Evolutionary conservation across 305 asterid species (phyloP).

Genomic region (Fraxinus baroniana): DNA sequence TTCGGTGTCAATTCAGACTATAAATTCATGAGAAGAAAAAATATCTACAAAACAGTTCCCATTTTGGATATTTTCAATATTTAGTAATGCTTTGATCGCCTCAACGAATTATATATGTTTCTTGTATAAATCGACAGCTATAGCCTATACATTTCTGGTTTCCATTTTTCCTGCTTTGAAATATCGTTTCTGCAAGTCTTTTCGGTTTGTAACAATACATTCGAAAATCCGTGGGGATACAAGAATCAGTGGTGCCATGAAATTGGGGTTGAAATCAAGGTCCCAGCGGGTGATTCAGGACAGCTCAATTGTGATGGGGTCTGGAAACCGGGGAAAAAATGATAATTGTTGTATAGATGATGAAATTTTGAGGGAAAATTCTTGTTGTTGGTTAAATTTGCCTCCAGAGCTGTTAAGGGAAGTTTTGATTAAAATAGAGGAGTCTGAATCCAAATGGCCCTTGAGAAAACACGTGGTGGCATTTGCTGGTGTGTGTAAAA

Average conservation of each 20-base stretch:
- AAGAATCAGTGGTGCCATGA: constrained; percentile 32
- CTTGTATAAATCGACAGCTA: not conserved
- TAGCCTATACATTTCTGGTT: not conserved
- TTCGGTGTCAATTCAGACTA: not conserved
- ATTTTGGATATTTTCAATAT: not conserved
- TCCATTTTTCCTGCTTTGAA: not conserved
- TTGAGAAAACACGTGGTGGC: constrained; percentile 78
- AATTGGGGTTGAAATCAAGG: constrained; percentile 62
- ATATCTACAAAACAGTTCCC: not conserved
- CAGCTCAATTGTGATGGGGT: constrained; percentile 56
- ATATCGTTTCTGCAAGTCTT: constrained; percentile 2
- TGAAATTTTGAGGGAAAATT: constrained; percentile 30
- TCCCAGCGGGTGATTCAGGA: constrained; percentile 78
- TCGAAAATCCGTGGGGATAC: constrained; percentile 9
- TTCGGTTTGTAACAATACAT: constrained; percentile 5
- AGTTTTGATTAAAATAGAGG: constrained; percentile 65
- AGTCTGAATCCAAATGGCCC: constrained; percentile 70
- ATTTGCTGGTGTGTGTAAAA: constrained; percentile 85
- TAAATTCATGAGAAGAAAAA: not conserved
- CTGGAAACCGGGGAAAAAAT: constrained; percentile 34
- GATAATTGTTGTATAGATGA: constrained; percentile 15
- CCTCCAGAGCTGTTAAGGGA: constrained; percentile 79
- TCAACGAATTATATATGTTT: not conserved
- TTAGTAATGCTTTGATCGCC: not conserved
- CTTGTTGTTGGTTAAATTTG: constrained; percentile 61